Base-by-base conservation (phyloP, 2,329 filamentous ascomycete species). In the Chrysosporium keratinophilum region DNA sequence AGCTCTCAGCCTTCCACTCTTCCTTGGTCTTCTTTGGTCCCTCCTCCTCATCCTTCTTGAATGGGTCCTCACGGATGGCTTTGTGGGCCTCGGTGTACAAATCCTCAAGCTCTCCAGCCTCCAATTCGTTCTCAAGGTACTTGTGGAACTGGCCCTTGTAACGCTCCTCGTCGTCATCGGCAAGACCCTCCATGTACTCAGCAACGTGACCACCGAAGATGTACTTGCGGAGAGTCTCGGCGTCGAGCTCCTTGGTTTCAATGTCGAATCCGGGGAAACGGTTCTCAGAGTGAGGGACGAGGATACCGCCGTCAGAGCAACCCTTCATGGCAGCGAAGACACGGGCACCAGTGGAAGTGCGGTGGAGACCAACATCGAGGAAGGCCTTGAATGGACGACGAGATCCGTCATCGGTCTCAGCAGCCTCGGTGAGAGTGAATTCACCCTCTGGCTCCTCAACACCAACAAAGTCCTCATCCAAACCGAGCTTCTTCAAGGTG, bases 251-350 rank as follows among this genome's bases (percentile, higher is more conserved):
- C 86, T 98, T 90, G 75, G 78, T 77, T 81, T 98, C 93, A 33
- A 95, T 87, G 74, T 98, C 93, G 84, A 79, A 98, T 69, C 93
- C 93, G 68, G 93, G 93, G 88, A 98, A 98, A 69, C 93, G 91
- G 83, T 93, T 96, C 83, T 97, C 90, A 67, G 88, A 95, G 87
- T 98, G 93, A 67, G 93, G 93, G 66, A 98, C 78, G 75, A 90
- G 83, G 76, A 98, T 87, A 74, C 93, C 93, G 76, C 93, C 93
- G 76, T 98, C 93, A 45, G 90, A 97, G 69, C 90, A 91, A 81
- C 93, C 93, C 87, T 98, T 98, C 87, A 98, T 89, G 77, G 91
- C 93, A 77, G 88, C 93, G 73, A 98, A 98, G 79, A 98, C 83
- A 79, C 93, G 90, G 75, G 91, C 90, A 84, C 93, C 93, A 65